Percentiles rank a stretch among this genome's conserved stretches.
phyloP scores from a whole-genome alignment of 2,329 filamentous ascomycete genomes.

The Aureobasidium subglaciale region DNA sequence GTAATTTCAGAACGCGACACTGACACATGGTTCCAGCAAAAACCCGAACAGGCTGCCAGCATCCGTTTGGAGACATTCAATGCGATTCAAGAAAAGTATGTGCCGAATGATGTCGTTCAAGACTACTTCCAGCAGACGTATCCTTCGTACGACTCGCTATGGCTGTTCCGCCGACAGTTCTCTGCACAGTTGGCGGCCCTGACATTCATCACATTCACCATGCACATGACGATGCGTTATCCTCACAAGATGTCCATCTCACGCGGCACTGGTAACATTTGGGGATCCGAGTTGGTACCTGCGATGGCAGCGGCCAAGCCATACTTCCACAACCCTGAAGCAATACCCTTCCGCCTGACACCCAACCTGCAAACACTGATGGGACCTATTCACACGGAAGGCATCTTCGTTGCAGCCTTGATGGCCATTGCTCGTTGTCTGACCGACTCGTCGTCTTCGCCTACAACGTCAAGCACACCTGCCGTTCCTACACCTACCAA shows the following conservation, averaged over 20 bases:
- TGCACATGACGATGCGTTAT: slow-evolving; percentile 94
- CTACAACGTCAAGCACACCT: slow-evolving; percentile 15
- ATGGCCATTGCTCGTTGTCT: slow-evolving; percentile 96
- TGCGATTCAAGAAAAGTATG: slow-evolving; percentile 89
- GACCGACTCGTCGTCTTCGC: slow-evolving; percentile 52
- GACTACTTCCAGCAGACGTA: slow-evolving; percentile 87
- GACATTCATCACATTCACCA: slow-evolving; percentile 97
- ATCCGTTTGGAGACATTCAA: slow-evolving; percentile 74
- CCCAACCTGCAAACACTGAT: slow-evolving; percentile 94
- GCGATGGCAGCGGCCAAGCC: slow-evolving; percentile 78
- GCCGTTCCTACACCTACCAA: slow-evolving; percentile 18
- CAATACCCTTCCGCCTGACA: slow-evolving; percentile 93
- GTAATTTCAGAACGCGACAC: neutral
- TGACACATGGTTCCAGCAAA: slow-evolving; percentile 45
- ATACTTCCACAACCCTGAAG: slow-evolving; percentile 89
- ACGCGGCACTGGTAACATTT: slow-evolving; percentile 81
- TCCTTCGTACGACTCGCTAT: slow-evolving; percentile 87
- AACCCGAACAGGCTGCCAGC: slow-evolving; percentile 50
- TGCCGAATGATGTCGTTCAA: slow-evolving; percentile 71
- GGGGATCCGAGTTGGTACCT: slow-evolving; percentile 91
- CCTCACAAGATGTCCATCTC: slow-evolving; percentile 94
- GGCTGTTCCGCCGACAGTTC: slow-evolving; percentile 96
- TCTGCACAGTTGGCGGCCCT: slow-evolving; percentile 90
- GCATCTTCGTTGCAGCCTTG: slow-evolving; percentile 87
- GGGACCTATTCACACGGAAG: slow-evolving; percentile 91